Evolutionary conservation across 139 green algal genomes (phyloP).

Genomic region (Chlorella sp.): DNA sequence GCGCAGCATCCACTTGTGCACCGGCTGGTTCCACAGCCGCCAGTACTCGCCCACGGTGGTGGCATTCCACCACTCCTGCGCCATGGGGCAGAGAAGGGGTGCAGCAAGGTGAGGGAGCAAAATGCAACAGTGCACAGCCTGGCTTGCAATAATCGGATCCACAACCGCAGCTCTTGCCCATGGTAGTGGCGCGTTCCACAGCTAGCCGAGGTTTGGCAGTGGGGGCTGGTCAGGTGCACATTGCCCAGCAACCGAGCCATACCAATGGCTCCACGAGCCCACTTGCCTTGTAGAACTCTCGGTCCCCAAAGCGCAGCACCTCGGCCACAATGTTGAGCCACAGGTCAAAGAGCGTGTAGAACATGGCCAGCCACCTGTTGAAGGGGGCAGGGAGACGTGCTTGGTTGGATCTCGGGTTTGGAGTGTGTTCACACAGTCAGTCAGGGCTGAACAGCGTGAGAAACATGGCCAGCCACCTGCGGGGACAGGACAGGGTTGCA

Average conservation of each 20-base stretch:
- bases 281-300: conserved; percentile 96
- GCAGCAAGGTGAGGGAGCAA: not conserved
- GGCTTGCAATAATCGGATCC: no score
- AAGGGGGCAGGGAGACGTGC: no score
- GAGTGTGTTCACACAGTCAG: no score
- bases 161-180: no score
- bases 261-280: not conserved
- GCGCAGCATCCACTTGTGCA: conserved; percentile 94
- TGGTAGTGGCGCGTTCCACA: no score
- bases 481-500: no score
- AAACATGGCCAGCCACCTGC: no score
- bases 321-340: conserved; percentile 94
- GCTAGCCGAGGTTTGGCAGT: not conserved
- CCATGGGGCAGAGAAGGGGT: not conserved
- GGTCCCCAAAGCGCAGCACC: conserved; percentile 88
- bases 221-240: not conserved
- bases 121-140: no score
- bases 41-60: conserved; percentile 92
- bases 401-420: no score
- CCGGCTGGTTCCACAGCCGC: conserved; percentile 94
- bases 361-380: conserved; percentile 81
- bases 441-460: no score
- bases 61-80: conserved; percentile 94
- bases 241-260: not conserved
- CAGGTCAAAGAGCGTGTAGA: conserved; percentile 88